Base-by-base conservation (phyloP, 2,329 filamentous ascomycete genomes). In the Fusarium musae region DNA sequence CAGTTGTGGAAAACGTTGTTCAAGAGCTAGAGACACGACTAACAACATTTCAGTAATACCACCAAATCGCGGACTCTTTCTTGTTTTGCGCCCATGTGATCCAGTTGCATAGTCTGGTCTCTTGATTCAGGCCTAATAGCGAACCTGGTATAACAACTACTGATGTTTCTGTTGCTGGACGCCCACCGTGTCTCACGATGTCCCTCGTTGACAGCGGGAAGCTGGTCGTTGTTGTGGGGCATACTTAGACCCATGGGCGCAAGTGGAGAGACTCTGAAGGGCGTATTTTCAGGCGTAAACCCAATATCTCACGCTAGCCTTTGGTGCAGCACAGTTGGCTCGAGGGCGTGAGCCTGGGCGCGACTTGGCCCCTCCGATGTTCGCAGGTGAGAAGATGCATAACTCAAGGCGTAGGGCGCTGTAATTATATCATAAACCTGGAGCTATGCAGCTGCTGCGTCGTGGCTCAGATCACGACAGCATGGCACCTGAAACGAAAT, bases 41-140 rank as follows among this genome's bases (percentile, higher is more conserved):
- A 17, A 10, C 5, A 1, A 37, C 9, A 3, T 37, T 37, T 37
- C 17, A 10, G 17, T 37, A 37, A 10, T 9, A 19, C 9, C 17
- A 19, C 16, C 10, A 37, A 19, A 9, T 10, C 9, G 9, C 9
- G 9, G 2, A 19, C 5, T 37, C 9, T 37, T 9, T 37, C 36
- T 37, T 17, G 36, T 10, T 37, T 3, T 30, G 2, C 3, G 6
- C 6, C 2, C 0, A 21, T 10, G 4, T 4, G 17, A 1, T 21
- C 19, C 3, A 3, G 3, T 9, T 15, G 1, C 9, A 5, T 9
- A 6, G 9, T 16, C 49, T 21, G 3, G 19, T 4, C 11, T 21
- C 1, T 9, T 6, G 21, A 11, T 15, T 12, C 12, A 26, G 3
- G 0, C 2, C 13, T 0, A 26, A 1, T 15, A 6, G 8, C 2